phyloP scores from a whole-genome alignment of 164 flowering plant species.

The Annona cherimola region DNA sequence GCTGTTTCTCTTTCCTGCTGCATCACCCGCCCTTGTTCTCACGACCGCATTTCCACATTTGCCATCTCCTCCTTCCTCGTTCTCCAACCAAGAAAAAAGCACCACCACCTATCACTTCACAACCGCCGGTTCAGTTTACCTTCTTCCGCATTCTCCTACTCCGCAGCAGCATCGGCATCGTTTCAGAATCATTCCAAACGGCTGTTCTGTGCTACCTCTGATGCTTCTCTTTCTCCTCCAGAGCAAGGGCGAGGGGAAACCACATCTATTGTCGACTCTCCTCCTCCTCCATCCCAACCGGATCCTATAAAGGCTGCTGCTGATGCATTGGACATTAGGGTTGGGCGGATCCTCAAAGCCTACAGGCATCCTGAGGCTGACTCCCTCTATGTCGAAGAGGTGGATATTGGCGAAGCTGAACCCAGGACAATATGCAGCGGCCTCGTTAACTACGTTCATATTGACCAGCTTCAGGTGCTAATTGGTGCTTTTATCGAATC shows the following conservation, averaged over 20 bases:
- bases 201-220: too few relatives aligned
- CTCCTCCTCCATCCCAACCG: not conserved
- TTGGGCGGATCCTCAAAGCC: conserved; percentile 63
- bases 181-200: too few relatives aligned
- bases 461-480: conserved; percentile 67
- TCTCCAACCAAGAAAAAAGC: not conserved
- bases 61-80: not conserved
- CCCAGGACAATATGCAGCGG: conserved; percentile 90
- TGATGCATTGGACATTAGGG: conserved; percentile 64
- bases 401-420: conserved; percentile 81
- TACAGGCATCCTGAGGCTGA: conserved; percentile 95
- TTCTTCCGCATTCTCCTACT: not conserved
- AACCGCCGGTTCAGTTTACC: not conserved
- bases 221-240: not conserved
- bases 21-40: not conserved
- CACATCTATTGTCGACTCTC: not conserved
- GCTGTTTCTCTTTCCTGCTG: not conserved
- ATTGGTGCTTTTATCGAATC: too few relatives aligned
- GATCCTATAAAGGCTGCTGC: conserved; percentile 42
- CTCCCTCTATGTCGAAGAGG: conserved; percentile 90
- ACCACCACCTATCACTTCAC: not conserved
- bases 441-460: conserved; percentile 70
- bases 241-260: not conserved
- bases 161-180: not conserved
- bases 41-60: not conserved